Percentiles rank a stretch among this genome's conserved stretches.
Evolutionary conservation across 2,329 filamentous ascomycete genomes (phyloP).

Genomic region (Colletotrichum filicis): DNA sequence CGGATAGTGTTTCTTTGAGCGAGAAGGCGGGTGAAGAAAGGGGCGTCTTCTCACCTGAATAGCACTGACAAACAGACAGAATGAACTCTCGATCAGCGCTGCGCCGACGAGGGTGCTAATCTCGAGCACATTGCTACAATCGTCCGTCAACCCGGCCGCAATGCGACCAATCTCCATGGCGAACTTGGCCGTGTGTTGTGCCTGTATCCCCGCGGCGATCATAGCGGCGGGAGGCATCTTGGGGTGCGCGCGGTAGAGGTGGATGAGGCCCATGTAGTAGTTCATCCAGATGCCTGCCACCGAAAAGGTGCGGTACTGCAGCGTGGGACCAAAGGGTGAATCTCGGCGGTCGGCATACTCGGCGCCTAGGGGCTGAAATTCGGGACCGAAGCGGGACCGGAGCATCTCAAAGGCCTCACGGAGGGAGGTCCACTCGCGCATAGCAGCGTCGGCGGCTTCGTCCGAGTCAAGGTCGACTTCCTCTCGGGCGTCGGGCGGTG

Average conservation of each 20-base stretch:
- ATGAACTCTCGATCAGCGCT: conserved; percentile 83
- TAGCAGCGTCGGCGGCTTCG: conserved; percentile 73
- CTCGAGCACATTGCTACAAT: conserved; percentile 61
- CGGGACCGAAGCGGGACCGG: conserved; percentile 72
- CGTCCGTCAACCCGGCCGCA: conserved; percentile 74
- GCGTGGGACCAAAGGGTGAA: conserved; percentile 82
- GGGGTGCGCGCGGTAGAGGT: conserved; percentile 85
- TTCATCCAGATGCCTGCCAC: conserved; percentile 90
- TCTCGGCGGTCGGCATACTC: conserved; percentile 72
- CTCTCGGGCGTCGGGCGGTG: conserved; percentile 51
- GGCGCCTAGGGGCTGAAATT: conserved; percentile 79
- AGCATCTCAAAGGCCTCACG: conserved; percentile 76
- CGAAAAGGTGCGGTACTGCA: conserved; percentile 87
- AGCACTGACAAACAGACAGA: conserved; percentile 87
- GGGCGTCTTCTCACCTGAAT: conserved; percentile 66
- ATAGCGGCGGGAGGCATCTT: conserved; percentile 92
- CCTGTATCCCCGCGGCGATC: conserved; percentile 84
- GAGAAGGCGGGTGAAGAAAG: neutral
- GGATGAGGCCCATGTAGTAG: conserved; percentile 85
- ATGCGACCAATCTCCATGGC: conserved; percentile 85
- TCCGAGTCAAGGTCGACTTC: conserved; percentile 69
- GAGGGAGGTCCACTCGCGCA: conserved; percentile 83
- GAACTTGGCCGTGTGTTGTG: conserved; percentile 75
- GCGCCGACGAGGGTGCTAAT: conserved; percentile 84
- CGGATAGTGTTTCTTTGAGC: neutral